Base-by-base conservation (phyloP, 108 stramenopile species). In the Skeletonema costatum region DNA sequence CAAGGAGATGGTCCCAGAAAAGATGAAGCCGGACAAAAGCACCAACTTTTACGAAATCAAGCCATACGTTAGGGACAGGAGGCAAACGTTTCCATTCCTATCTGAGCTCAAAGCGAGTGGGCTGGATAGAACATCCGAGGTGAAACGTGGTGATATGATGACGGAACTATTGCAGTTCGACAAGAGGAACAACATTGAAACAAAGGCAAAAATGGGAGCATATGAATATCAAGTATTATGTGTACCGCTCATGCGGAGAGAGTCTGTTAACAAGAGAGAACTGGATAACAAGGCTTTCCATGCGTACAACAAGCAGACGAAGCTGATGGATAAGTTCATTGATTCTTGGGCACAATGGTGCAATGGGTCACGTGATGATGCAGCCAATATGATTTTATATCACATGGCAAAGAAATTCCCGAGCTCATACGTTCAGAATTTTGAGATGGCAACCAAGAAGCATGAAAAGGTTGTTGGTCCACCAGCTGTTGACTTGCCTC, bases 391-490 rank as follows among this genome's bases (percentile, higher is more conserved):
- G 63, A 36, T 64, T 33, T 39, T 64, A 14, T 64, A 11, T 39
- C 38, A 64, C 32, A 38, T 64, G 63, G 63, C 63, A 3, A 64
- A 64, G 63, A 35, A 39, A 17, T 64, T 64, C 6, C 63, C 63
- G 17, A 35, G 38, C 9, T 64, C 63, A 2, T 64, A 64, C 8
- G 63, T 64, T 12, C 19, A 64, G 35, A 64, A 64, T 35, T 64
- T 64, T 64, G 63, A 35, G 63, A 64, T 64, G 63, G 63, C 63
- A 19, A 38, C 63, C 21, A 64, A 64, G 63, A 64, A 64, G 32
- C 38, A 64, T 19, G 63, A 64, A 19, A 64, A 64, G 32, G 25
- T 7, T 8, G 63, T n/a, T 8, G 63, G 63, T 17, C 21, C 31
- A 4, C 0, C 30, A 0, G 35, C 38, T 30, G 44, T 67, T 8